Conservation (phyloP, 495 filamentous ascomycete species). For the Aspergillus sclerotiicarbonarius region DNA sequence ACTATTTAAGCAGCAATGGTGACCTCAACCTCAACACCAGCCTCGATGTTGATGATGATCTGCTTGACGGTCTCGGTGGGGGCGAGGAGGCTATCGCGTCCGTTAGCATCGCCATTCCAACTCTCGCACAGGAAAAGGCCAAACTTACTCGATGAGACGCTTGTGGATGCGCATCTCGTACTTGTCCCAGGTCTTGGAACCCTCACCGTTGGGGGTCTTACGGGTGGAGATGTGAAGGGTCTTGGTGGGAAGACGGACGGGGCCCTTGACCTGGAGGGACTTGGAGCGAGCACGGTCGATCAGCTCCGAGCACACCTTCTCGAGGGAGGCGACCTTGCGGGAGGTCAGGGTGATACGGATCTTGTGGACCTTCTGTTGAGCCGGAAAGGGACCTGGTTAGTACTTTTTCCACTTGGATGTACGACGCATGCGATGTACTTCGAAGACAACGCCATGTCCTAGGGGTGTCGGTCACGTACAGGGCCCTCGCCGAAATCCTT, state of each 20-base stretch:
- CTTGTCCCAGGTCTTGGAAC: slow-evolving; percentile 99
- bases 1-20: slow-evolving; percentile 92
- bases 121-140: background rate
- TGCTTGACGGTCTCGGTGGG: slow-evolving; percentile 99
- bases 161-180: slow-evolving; percentile 99
- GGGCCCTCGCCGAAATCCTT: slow-evolving; percentile 90
- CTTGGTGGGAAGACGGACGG: slow-evolving; percentile 98
- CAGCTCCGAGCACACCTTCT: slow-evolving; percentile 98
- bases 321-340: slow-evolving; percentile 86
- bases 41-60: slow-evolving; percentile 99
- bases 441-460: background rate
- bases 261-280: slow-evolving; percentile 97
- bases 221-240: slow-evolving; percentile 91
- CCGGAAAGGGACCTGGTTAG: background rate
- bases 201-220: slow-evolving; percentile 98
- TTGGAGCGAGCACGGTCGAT: slow-evolving; percentile 98
- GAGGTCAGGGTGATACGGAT: slow-evolving; percentile 97
- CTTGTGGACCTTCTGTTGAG: slow-evolving; percentile 83
- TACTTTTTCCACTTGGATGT: background rate
- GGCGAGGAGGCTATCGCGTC: slow-evolving; percentile 70
- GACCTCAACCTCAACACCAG: slow-evolving; percentile 99
- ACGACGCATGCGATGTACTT: too few relatives aligned
- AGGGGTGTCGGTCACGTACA: slow-evolving; percentile 44
- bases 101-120: background rate
- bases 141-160: slow-evolving; percentile 84